Conservation (phyloP, 495 filamentous ascomycete species). For the Neurospora pannonica region DNA sequence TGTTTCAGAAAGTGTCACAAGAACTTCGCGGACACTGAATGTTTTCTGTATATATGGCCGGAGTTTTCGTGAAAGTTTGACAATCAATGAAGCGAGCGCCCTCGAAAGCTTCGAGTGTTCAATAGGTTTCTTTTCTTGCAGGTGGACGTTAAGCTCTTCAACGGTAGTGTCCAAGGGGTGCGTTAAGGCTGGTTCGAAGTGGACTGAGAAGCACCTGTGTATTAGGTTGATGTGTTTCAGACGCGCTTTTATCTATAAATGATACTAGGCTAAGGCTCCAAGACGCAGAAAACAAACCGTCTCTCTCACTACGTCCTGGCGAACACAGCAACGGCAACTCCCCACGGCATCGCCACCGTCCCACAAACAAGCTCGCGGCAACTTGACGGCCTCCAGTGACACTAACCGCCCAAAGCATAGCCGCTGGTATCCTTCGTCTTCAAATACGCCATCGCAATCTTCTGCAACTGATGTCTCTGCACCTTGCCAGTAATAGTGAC, state of each 20-base stretch:
- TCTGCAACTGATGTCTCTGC: background rate
- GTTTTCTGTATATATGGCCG: background rate
- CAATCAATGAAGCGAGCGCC: background rate
- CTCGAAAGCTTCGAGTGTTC: rapidly evolving
- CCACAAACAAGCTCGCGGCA: background rate
- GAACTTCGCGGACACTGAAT: background rate
- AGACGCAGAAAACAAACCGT: background rate
- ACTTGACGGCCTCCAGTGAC: background rate
- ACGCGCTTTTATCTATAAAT: background rate
- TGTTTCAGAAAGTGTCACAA: background rate
- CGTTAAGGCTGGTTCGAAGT: background rate
- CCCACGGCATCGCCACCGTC: background rate
- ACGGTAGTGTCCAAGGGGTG: background rate
- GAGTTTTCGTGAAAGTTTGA: background rate
- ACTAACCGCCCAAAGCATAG: background rate
- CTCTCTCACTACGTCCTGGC: background rate
- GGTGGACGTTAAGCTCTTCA: background rate
- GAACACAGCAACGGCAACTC: background rate
- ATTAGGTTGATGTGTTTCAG: background rate
- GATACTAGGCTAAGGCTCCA: background rate
- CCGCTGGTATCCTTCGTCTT: background rate
- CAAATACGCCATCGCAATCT: background rate
- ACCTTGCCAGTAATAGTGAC: background rate
- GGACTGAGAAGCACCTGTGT: background rate
- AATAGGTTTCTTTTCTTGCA: background rate